These are phyloP conservation scores for Neoboletus subvelutipes DNA, from an alignment of 768 basidiomycete species.

Conservation along the genomic window DNA sequence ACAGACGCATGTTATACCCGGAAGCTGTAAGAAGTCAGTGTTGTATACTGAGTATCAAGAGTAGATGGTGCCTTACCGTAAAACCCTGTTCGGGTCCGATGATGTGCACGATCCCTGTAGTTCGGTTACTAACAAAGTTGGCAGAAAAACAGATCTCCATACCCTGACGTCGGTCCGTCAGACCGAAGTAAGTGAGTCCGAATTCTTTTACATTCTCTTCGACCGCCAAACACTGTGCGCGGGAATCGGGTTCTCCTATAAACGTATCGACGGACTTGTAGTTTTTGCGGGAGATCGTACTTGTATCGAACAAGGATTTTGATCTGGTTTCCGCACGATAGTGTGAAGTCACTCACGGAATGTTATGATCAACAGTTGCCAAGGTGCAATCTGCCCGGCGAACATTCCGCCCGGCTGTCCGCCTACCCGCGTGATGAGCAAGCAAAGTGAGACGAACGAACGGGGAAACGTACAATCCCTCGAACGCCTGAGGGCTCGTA, in stretches of 20 bases:
- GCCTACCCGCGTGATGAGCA: conserved; percentile 38
- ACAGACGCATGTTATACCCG: conserved; percentile 81
- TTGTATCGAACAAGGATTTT: conserved; percentile 26
- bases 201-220: conserved; percentile 92
- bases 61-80: conserved; percentile 48
- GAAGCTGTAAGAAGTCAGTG: conserved; percentile 44
- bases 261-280: conserved; percentile 71
- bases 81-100: conserved; percentile 96
- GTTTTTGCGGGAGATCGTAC: conserved; percentile 72
- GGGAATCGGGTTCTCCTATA: conserved; percentile 81
- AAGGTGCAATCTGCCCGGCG: conserved; percentile 87
- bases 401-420: conserved; percentile 73
- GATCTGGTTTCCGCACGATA: background rate
- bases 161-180: conserved; percentile 89
- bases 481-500: conserved; percentile 91
- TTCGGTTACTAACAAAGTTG: conserved; percentile 17
- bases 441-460: background rate
- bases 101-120: conserved; percentile 78
- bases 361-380: conserved; percentile 86
- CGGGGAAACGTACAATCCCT: conserved; percentile 61
- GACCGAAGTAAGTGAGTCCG: conserved; percentile 88
- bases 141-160: conserved; percentile 7
- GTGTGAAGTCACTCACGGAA: conserved; percentile 57
- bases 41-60: background rate
- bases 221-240: conserved; percentile 78